These are phyloP conservation scores for Fusarium goolgardi DNA, from an alignment of 2,329 filamentous ascomycete species.

Conservation along the genomic window DNA sequence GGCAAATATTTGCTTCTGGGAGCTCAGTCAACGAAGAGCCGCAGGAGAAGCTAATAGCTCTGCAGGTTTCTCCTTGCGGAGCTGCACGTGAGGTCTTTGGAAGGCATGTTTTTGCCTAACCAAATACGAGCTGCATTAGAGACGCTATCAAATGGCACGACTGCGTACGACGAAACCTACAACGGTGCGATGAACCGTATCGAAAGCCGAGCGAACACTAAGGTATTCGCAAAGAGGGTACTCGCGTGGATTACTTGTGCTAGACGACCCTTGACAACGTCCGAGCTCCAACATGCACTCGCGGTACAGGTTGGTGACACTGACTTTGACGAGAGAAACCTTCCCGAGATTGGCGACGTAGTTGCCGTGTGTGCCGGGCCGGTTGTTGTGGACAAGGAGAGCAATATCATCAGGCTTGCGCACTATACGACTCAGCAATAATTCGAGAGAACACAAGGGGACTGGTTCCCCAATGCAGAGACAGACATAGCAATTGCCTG, in stretches of 20 bases:
- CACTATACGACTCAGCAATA: not conserved
- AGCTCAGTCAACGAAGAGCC: rapidly evolving
- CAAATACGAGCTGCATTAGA: not conserved
- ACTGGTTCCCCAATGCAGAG: not conserved
- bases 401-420: not conserved
- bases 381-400: not conserved
- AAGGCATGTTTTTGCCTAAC: not conserved
- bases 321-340: not conserved
- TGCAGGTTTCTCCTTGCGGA: not conserved
- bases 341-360: not conserved
- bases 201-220: not conserved
- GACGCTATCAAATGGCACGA: not conserved
- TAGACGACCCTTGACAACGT: not conserved
- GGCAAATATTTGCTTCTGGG: not conserved
- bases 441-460: not conserved
- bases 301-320: not conserved
- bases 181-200: not conserved
- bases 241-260: not conserved
- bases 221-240: not conserved
- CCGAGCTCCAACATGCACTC: not conserved
- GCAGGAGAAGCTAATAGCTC: rapidly evolving
- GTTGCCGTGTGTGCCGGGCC: not conserved
- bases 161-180: not conserved
- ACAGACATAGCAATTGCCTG: not conserved
- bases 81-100: not conserved